These are phyloP conservation scores for Claviceps sp. DNA, from an alignment of 2,329 filamentous ascomycete genomes.

Conservation along the genomic window DNA sequence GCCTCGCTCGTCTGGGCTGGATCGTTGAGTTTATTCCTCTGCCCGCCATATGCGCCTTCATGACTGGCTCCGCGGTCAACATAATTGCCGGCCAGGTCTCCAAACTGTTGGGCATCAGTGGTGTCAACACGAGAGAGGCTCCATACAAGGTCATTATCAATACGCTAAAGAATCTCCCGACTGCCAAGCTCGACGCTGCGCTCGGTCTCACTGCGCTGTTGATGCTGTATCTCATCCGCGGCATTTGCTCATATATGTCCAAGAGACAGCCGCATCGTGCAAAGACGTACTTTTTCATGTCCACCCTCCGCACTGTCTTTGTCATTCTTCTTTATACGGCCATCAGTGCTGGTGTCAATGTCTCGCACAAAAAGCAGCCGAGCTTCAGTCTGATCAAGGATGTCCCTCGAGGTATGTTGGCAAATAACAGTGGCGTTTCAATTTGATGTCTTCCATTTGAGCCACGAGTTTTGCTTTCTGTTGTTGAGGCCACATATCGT, in stretches of 20 bases:
- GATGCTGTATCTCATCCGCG: slow-evolving; percentile 55
- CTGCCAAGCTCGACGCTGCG: slow-evolving; percentile 52
- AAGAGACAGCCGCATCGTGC: slow-evolving; percentile 50
- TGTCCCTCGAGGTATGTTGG: slow-evolving; percentile 50
- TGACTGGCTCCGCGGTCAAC: slow-evolving; percentile 38
- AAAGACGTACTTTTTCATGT: slow-evolving; percentile 66
- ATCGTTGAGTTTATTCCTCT: slow-evolving; percentile 41
- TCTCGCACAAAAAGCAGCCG: slow-evolving; percentile 40
- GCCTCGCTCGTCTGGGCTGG: slow-evolving; percentile 37
- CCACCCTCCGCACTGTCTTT: slow-evolving; percentile 65
- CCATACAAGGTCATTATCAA: slow-evolving; percentile 38
- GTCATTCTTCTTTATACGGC: slow-evolving; percentile 70
- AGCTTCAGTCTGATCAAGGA: slow-evolving; percentile 50
- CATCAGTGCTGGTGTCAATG: slow-evolving; percentile 60
- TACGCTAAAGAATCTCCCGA: slow-evolving; percentile 31
- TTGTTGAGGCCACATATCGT: too few relatives aligned
- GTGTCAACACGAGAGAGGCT: slow-evolving; percentile 34
- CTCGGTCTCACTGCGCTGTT: slow-evolving; percentile 57
- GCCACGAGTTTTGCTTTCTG: too few relatives aligned
- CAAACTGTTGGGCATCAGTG: slow-evolving; percentile 35
- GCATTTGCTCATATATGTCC: slow-evolving; percentile 47
- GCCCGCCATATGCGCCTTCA: slow-evolving; percentile 39
- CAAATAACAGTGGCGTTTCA: too few relatives aligned
- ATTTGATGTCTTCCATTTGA: too few relatives aligned
- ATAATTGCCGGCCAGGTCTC: slow-evolving; percentile 37